Conservation (phyloP, 805 yeast genomes). For the Gaillardinia entomophila region DNA sequence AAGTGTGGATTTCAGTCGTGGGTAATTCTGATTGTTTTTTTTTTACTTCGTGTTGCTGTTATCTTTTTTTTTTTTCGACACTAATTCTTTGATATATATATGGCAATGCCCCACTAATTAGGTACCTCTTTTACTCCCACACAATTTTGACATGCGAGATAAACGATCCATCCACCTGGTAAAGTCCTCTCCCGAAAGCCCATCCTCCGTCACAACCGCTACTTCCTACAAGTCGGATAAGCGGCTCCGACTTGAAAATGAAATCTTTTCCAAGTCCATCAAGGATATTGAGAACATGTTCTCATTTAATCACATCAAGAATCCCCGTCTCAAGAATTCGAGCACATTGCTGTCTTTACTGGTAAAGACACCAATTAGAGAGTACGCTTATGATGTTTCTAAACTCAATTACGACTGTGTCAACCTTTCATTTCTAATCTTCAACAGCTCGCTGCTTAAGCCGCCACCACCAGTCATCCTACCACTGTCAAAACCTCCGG, state of each 20-base stretch:
- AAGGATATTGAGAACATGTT: constrained; percentile 19
- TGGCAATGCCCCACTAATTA: no score
- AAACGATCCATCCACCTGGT: background rate
- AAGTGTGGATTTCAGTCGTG: no score
- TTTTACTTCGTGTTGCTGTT: no score
- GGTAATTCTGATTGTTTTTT: no score
- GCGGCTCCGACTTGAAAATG: constrained; percentile 13
- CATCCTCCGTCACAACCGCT: background rate
- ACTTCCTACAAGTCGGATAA: constrained; percentile 11
- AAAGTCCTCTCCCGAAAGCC: background rate
- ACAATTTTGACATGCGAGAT: background rate
- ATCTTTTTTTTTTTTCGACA: no score
- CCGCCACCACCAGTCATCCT: background rate
- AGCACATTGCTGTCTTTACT: background rate
- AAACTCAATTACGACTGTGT: background rate
- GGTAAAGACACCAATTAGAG: background rate
- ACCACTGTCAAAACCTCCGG: background rate
- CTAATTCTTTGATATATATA: no score
- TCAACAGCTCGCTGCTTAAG: background rate
- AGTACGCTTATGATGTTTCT: background rate
- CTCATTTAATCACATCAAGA: background rate
- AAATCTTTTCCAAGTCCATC: constrained; percentile 17
- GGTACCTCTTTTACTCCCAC: no score
- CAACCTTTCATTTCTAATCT: background rate
- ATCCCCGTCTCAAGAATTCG: background rate